phyloP scores from a whole-genome alignment of 2,329 filamentous ascomycete genomes.

The Cytospora mali region DNA sequence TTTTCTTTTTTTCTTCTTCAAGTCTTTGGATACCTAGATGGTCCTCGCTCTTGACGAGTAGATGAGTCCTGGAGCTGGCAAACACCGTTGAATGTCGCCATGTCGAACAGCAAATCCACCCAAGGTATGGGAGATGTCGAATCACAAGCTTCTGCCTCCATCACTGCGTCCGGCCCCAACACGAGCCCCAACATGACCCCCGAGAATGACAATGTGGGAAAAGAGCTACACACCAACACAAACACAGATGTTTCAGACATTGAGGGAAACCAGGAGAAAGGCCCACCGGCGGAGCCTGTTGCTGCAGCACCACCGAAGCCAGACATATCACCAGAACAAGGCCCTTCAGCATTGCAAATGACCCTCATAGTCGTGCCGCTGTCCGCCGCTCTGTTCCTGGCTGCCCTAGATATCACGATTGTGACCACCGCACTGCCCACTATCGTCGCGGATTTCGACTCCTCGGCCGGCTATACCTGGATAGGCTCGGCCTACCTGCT shows the following conservation, averaged over 20 bases:
- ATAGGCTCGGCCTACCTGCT: constrained; percentile 67
- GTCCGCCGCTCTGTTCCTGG: constrained; percentile 30
- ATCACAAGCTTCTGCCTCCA: neutral
- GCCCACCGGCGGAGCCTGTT: neutral
- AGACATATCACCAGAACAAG: neutral
- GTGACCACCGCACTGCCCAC: constrained; percentile 53
- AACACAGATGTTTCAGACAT: neutral
- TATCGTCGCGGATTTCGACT: constrained; percentile 52
- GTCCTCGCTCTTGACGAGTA: neutral
- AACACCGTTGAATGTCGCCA: neutral
- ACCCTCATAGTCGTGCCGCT: neutral
- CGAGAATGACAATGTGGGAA: neutral
- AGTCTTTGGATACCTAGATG: neutral
- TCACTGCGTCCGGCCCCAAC: neutral
- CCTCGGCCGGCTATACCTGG: constrained; percentile 62
- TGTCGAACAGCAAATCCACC: neutral
- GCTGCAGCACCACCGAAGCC: neutral
- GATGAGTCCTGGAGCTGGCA: neutral
- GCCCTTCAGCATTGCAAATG: neutral
- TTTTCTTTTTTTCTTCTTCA: neutral
- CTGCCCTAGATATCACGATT: constrained; percentile 44
- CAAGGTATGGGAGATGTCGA: neutral
- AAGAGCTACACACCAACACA: neutral
- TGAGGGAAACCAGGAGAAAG: neutral
- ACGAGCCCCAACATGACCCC: neutral